Evolutionary conservation across 441 rosid genomes (phyloP).

Genomic region (Croton laevigatus): DNA sequence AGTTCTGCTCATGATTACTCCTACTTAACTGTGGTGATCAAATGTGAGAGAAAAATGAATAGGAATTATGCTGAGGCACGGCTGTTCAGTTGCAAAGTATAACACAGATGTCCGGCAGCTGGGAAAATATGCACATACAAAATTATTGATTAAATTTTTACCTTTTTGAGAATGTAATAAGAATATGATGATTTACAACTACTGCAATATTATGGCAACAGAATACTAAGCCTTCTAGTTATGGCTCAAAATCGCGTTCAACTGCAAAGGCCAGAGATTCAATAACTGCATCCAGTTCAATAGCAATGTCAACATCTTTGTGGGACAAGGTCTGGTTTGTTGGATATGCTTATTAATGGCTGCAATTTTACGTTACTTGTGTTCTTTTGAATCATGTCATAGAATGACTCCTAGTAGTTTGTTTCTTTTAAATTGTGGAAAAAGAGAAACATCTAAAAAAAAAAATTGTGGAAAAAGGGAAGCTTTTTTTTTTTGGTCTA

Average conservation of each 20-base stretch:
- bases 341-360: not conserved
- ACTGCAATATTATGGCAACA: constrained; percentile 33
- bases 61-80: not conserved
- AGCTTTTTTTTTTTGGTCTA: not conserved
- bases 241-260: constrained; percentile 62
- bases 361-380: not conserved
- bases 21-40: not conserved
- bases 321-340: constrained; percentile 76
- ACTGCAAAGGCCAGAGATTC: constrained; percentile 44
- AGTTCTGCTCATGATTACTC: not conserved
- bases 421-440: constrained; percentile 2
- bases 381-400: not conserved
- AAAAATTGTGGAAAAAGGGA: not conserved
- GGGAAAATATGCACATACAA: not conserved
- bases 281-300: constrained; percentile 35
- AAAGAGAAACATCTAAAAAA: too few relatives aligned
- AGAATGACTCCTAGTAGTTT: not conserved
- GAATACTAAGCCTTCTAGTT: constrained; percentile 58
- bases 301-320: constrained; percentile 39
- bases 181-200: not conserved
- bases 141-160: not conserved
- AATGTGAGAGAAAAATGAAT: not conserved
- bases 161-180: not conserved
- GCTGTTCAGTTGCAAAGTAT: not conserved
- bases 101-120: not conserved